Conservation (phyloP, 2,329 filamentous ascomycete genomes). For the Fusarium cyanostomum region DNA sequence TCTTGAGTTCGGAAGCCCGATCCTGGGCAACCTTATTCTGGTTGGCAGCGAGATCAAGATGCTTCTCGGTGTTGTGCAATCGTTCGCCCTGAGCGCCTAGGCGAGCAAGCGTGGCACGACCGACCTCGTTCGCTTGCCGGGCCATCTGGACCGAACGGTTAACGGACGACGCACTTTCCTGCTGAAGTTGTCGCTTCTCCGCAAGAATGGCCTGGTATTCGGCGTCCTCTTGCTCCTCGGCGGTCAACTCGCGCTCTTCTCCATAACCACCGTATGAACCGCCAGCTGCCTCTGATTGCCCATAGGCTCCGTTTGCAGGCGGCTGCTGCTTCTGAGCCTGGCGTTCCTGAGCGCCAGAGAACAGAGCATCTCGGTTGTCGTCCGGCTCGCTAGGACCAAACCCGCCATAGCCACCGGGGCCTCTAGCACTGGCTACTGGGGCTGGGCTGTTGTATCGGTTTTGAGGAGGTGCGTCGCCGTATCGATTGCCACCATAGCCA, state of each 20-base stretch:
- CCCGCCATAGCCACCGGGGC: constrained; percentile 69
- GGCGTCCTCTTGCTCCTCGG: constrained; percentile 78
- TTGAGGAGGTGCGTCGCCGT: constrained; percentile 62
- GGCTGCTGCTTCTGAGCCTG: constrained; percentile 52
- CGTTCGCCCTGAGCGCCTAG: constrained; percentile 83
- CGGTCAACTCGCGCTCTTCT: constrained; percentile 80
- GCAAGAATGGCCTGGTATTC: constrained; percentile 71
- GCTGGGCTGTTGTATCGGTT: constrained; percentile 61
- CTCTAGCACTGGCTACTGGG: constrained; percentile 50
- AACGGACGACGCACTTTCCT: constrained; percentile 67
- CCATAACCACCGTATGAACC: constrained; percentile 65
- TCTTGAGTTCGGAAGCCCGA: constrained; percentile 84
- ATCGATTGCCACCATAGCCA: constrained; percentile 65
- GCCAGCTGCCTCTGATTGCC: constrained; percentile 39
- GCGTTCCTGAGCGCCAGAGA: constrained; percentile 64
- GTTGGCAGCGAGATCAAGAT: constrained; percentile 81
- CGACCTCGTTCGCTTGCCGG: constrained; percentile 62
- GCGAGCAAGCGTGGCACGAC: constrained; percentile 75
- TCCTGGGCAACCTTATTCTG: constrained; percentile 81
- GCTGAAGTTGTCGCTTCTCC: constrained; percentile 73
- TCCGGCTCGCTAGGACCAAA: constrained; percentile 62
- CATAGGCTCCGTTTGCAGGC: constrained; percentile 34
- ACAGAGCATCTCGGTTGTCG: constrained; percentile 69
- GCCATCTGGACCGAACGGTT: constrained; percentile 54
- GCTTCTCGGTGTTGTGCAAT: constrained; percentile 83